These are phyloP conservation scores for Ophiocordyceps camponoti-leonardi DNA, from an alignment of 2,329 filamentous ascomycete species.

Conservation along the genomic window DNA sequence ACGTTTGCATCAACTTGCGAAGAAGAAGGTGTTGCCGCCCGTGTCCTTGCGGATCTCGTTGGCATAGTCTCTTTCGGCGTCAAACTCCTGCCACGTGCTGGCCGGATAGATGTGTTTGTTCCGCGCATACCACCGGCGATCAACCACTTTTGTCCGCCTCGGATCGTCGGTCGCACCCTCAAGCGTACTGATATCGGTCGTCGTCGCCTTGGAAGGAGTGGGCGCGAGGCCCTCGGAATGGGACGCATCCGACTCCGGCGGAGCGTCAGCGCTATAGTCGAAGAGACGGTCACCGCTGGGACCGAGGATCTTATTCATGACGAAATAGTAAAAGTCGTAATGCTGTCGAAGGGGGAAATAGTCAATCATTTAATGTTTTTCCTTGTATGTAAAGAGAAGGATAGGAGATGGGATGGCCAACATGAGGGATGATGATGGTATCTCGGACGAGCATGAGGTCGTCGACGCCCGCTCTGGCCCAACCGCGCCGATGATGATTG, in stretches of 20 bases:
- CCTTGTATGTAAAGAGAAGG: background rate
- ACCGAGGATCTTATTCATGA: constrained; percentile 69
- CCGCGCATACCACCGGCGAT: constrained; percentile 88
- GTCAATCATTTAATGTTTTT: background rate
- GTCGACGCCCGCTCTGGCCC: constrained; percentile 87
- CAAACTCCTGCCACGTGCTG: constrained; percentile 90
- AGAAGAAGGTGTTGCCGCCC: constrained; percentile 89
- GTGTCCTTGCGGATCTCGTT: constrained; percentile 63
- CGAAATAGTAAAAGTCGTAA: constrained; percentile 94
- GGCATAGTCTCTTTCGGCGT: constrained; percentile 73
- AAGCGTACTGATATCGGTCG: constrained; percentile 35
- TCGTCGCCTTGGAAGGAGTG: constrained; percentile 18
- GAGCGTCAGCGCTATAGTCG: constrained; percentile 44
- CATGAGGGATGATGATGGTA: constrained; percentile 84
- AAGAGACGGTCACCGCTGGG: constrained; percentile 62
- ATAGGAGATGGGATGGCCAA: constrained; percentile 31
- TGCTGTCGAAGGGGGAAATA: constrained; percentile 41
- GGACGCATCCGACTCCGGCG: constrained; percentile 8
- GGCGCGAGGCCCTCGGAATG: constrained; percentile 11
- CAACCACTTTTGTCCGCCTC: constrained; percentile 77
- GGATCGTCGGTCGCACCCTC: constrained; percentile 71
- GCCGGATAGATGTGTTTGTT: constrained; percentile 98
- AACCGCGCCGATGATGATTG: constrained; percentile 41
- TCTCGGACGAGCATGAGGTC: constrained; percentile 87
- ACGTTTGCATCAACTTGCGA: constrained; percentile 25